Conservation (phyloP, 2,329 filamentous ascomycete genomes). For the Neofusicoccum kwambonambiense region DNA sequence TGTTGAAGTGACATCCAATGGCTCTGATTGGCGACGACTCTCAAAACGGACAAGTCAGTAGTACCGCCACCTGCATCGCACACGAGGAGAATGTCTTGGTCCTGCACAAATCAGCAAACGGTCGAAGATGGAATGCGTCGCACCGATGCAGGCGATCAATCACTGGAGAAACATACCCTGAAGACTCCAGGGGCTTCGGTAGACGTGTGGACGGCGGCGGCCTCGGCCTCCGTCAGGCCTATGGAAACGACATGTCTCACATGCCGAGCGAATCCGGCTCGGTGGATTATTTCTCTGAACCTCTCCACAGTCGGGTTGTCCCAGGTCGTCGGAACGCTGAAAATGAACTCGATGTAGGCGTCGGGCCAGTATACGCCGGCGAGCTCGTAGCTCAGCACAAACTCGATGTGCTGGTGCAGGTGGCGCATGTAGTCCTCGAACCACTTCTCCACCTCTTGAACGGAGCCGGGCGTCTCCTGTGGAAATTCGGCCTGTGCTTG, state of each 20-base stretch:
- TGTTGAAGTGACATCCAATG: constrained; percentile 32
- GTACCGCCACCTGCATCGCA: constrained; percentile 55
- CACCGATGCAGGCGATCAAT: not conserved
- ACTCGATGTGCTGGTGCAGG: constrained; percentile 51
- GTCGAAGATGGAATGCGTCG: no score
- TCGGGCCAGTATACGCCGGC: constrained; percentile 45
- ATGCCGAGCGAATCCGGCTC: constrained; percentile 50
- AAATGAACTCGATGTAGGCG: constrained; percentile 53
- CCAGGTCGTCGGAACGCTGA: constrained; percentile 60
- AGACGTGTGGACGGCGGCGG: constrained; percentile 52
- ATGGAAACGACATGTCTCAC: constrained; percentile 42
- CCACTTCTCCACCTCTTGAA: constrained; percentile 47
- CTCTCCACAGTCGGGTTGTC: constrained; percentile 51
- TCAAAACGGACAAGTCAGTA: constrained; percentile 40
- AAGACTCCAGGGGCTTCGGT: constrained; percentile 37
- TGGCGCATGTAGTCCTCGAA: constrained; percentile 51
- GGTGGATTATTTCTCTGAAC: constrained; percentile 49
- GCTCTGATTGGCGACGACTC: constrained; percentile 31
- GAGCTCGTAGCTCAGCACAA: constrained; percentile 36
- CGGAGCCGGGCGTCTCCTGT: constrained; percentile 42
- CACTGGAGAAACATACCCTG: constrained; percentile 6
- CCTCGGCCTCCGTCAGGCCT: constrained; percentile 54
- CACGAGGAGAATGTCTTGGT: constrained; percentile 47
- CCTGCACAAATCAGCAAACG: constrained; percentile 20
- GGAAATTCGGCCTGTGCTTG: constrained; percentile 47